phyloP scores from a whole-genome alignment of 1,284 basidiomycete genomes.

The Fomitiporia mediterranea region DNA sequence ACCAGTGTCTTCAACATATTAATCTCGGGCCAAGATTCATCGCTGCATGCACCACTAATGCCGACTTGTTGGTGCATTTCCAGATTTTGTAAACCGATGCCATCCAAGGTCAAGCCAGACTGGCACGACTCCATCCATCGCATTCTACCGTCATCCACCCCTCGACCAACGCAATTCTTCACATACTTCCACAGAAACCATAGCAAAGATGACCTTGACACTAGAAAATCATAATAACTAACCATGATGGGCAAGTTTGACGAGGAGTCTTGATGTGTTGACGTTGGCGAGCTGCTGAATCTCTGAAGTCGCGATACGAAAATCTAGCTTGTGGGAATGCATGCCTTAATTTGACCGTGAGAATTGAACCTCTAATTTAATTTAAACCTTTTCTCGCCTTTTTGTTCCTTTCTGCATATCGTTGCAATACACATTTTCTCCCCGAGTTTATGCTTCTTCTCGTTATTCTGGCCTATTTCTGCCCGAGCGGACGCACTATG shows the following conservation, averaged over 20 bases:
- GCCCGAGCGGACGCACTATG: constrained; percentile 57
- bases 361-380: not conserved
- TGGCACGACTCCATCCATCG: constrained; percentile 2
- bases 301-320: not conserved
- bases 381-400: not conserved
- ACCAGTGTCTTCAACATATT: not conserved
- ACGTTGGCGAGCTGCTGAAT: constrained; percentile 3
- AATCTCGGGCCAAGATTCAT: constrained; percentile 26
- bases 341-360: not conserved
- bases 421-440: constrained; percentile 6
- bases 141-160: constrained; percentile 26
- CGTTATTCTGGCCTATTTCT: constrained; percentile 51
- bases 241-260: constrained; percentile 38
- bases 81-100: not conserved
- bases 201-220: constrained; percentile 11
- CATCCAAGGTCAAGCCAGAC: not conserved
- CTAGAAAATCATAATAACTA: constrained; percentile 28
- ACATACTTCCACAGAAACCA: constrained; percentile 22
- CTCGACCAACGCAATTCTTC: constrained; percentile 21
- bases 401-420: not conserved
- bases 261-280: constrained; percentile 20
- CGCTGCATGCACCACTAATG: not conserved
- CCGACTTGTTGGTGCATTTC: too few species aligned
- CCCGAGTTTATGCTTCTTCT: not conserved
- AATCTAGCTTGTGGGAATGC: not conserved